Evolutionary conservation across 306 rosid species (phyloP).

Genomic region (Rosa persica): DNA sequence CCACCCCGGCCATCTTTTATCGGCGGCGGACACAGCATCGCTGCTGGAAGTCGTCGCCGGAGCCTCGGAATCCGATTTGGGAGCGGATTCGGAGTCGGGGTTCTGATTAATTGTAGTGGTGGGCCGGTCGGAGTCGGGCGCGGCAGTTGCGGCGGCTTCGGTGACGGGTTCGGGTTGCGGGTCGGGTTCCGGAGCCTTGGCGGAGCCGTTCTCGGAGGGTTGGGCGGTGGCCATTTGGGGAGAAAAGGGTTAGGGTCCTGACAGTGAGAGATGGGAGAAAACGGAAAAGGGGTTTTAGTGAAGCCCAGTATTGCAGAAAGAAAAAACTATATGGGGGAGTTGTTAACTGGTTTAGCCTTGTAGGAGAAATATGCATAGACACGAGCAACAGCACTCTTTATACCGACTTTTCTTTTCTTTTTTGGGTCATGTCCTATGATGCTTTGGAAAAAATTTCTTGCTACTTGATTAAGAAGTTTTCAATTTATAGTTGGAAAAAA

Average conservation of each 20-base stretch:
- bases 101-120: not conserved
- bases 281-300: conserved; percentile 1
- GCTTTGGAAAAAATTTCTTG: too few relatives aligned
- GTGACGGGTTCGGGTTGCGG: conserved; percentile 16
- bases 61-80: conserved; percentile 21
- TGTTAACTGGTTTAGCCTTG: too few relatives aligned
- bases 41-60: not conserved
- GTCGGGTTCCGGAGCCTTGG: conserved; percentile 19
- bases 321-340: too few relatives aligned
- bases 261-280: not conserved
- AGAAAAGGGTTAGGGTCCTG: conserved; percentile 27
- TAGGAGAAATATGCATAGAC: too few relatives aligned
- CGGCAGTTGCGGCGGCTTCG: conserved; percentile 5
- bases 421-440: too few relatives aligned
- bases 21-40: conserved; percentile 30
- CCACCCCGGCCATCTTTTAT: conserved; percentile 94
- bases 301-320: not conserved
- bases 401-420: too few relatives aligned
- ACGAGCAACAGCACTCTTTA: too few relatives aligned
- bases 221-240: conserved; percentile 47
- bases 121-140: conserved; percentile 25
- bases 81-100: conserved; percentile 17
- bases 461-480: too few relatives aligned
- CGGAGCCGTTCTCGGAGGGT: conserved; percentile 48
- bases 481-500: too few relatives aligned